Base-by-base conservation (phyloP, 1,139 yeast species). In the Taphrina betulina region DNA sequence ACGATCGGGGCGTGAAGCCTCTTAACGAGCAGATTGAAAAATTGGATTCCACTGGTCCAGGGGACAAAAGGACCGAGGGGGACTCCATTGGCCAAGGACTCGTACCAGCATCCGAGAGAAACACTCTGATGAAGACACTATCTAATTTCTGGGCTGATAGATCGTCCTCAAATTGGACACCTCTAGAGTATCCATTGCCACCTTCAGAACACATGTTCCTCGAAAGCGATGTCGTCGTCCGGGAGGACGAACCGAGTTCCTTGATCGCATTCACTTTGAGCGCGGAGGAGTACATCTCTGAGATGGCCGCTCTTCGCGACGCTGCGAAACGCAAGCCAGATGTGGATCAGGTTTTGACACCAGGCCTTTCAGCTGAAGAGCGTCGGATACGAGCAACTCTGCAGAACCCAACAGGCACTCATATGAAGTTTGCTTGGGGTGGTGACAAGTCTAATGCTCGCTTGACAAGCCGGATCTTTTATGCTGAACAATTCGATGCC, bases 111-210 rank as follows among this genome's bases (percentile, higher is more conserved):
- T 66, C 87, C 1, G 96, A 88, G 65, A 80, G 80, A 63, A 79
- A 82, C 31, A 83, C 96, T 0, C 69, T 94, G 31, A 78, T 94
- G 71, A 88, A 87, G 64, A 82, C 95, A 0, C 73, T 94, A 58
- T 81, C 95, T 0, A 88, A 83, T 65, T 90, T 92, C 70, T 92
- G 98, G 98, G 97, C 96, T 0, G 98, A 94, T 70, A 73, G 98
- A 64, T 86, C 97, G 1, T 92, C 97, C 0, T 85, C 95, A 1
- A 78, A 94, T 20, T 94, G 98, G 98, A 89, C 86, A 62, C 95
- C 96, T 0, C 72, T 94, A 37, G 84, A 80, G 19, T 90, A 89
- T 68, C 96, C 97, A 0, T 74, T 90, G 48, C 61, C 78, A 20
- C 75, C 86, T 0, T 79, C 84, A 0, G 97, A 94, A 66, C 98